Base-by-base conservation (phyloP, 371 early-diverging fungal genomes). In the Coemansia linderi region DNA sequence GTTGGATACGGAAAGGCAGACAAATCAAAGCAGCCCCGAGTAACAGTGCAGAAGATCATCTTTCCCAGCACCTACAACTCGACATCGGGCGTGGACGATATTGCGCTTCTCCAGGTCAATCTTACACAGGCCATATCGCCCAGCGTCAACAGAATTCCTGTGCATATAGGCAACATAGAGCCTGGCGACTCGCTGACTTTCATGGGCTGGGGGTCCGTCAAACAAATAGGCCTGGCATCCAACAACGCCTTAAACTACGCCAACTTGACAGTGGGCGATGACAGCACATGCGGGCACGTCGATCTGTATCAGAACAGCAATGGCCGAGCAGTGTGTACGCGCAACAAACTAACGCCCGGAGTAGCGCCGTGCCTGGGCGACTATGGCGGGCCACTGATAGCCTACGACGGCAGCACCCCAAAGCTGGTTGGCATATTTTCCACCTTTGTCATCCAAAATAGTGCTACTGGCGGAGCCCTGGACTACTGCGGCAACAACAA, bases 371-470 rank as follows among this genome's bases (percentile, higher is more conserved):
- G 74, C 12, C 58, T 70, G 24, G 74, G 74, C 19, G 74, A 74
- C 63, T 74, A 65, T 41, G 74, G 74, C 2, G 74, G 70, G 2
- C 74, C 74, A 22, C 58, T 74, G 46, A 59, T 74, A 7, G 62
- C 50, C 8, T 70, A 74, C 22, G 74, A 70, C 54, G 36, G 50
- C 2, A 63, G 65, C 31, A 40, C 62, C 10, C 50, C 70, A 36
- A 69, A 74, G 61, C 70, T 74, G 40, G 74, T 74, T 1, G 74
- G 74, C 22, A 46, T 74, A 12, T 56, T 69, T 8, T 74, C 74
- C 2, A 63, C 70, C 15, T 63, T 74, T 66, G 50, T 50, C 27
- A 13, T 50, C 24, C 50, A 50, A 13, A 50, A 50, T 27, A 50
- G 50, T 13, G 62, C 39, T 7, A 63, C 65, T 13, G 66, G 70